A percentile compares a stretch with the other conserved stretches of the same genome.
Evolutionary conservation across 805 yeast genomes (phyloP).

Genomic region (Saccharomycopsis sp.): DNA sequence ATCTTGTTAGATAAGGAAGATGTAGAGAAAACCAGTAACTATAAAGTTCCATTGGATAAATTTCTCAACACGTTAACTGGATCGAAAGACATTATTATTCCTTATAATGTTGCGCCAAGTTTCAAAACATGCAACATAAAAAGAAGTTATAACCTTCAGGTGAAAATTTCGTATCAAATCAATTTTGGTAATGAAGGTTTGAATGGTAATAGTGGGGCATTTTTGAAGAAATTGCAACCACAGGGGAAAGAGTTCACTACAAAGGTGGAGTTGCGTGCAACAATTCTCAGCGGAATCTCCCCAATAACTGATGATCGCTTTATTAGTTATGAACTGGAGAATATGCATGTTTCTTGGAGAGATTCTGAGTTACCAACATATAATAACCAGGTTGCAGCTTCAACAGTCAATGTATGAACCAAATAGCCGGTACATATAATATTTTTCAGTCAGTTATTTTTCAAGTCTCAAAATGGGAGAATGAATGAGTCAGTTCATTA

Average conservation of each 20-base stretch:
- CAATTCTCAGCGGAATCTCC: not conserved
- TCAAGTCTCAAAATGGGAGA: not conserved
- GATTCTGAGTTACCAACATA: not conserved
- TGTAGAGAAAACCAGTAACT: not conserved
- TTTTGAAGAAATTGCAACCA: not conserved
- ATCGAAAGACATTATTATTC: conserved; percentile 4
- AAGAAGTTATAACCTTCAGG: conserved; percentile 5
- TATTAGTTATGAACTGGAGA: not conserved
- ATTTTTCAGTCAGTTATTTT: not conserved
- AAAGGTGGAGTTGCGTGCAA: not conserved
- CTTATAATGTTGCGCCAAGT: conserved; percentile 7
- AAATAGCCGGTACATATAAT: not conserved
- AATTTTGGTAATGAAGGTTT: not conserved
- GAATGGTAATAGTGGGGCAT: conserved; percentile 1
- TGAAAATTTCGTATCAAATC: not conserved
- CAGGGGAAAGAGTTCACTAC: not conserved
- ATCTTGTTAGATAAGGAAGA: not conserved
- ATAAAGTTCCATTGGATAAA: not conserved
- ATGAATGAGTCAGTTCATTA: not conserved
- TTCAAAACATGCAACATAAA: conserved; percentile 18
- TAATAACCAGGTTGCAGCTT: not conserved
- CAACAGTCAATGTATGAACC: not conserved
- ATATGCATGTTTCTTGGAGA: not conserved
- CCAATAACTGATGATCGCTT: not conserved
- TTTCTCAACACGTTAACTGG: not conserved